Conservation (phyloP, 202 grass and related monocot genomes). For the Digitaria exilis region DNA sequence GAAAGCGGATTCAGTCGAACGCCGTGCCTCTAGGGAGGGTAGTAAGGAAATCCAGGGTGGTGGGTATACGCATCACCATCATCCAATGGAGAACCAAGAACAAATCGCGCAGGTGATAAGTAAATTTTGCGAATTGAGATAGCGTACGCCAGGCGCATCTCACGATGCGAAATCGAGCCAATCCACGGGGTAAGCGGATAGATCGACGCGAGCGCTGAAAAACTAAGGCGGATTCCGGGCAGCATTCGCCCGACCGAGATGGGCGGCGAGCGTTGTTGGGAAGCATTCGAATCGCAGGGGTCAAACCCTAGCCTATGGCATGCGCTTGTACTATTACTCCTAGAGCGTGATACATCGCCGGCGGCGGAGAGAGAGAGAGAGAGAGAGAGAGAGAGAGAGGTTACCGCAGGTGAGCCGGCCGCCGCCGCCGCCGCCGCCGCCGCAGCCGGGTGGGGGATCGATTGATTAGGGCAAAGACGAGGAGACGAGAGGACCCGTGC, state of each 20-base stretch:
- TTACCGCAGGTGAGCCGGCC: constrained; percentile 11
- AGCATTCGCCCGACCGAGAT: not conserved
- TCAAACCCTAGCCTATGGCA: too few relatives aligned
- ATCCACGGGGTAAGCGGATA: not conserved
- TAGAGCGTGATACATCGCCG: too few relatives aligned
- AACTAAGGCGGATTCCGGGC: not conserved
- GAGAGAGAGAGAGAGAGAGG: too few relatives aligned
- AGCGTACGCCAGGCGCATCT: too few relatives aligned
- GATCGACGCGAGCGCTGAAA: not conserved
- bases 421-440: not conserved
- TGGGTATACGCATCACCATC: too few relatives aligned
- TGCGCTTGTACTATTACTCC: too few relatives aligned
- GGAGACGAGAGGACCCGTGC: too few relatives aligned
- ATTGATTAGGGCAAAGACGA: constrained; percentile 7
- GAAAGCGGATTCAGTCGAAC: not conserved
- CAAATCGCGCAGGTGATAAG: not conserved
- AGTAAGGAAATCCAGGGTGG: not conserved
- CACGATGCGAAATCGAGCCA: not conserved
- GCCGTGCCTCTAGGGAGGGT: not conserved
- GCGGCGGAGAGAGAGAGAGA: too few relatives aligned
- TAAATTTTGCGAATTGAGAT: rapidly evolving
- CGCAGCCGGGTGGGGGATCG: not conserved
- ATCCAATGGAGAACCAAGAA: not conserved
- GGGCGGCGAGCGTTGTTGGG: too few relatives aligned
- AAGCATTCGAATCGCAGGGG: not conserved